Evolutionary conservation across 805 yeast species (phyloP).

Genomic region (Kodamaea nitidulidarum): DNA sequence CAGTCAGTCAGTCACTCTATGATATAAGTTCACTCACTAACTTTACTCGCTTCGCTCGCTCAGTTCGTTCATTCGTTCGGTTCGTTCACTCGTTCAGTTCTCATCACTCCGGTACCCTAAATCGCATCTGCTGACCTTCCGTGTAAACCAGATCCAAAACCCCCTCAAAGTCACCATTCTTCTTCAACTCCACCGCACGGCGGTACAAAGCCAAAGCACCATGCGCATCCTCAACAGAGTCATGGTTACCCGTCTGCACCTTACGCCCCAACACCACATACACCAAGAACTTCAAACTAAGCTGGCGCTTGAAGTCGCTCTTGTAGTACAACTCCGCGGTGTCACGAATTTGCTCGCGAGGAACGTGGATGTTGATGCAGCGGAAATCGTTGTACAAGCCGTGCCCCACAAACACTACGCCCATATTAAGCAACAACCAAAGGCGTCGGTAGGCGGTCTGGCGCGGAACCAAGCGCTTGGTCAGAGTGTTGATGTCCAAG

Average conservation of each 20-base stretch:
- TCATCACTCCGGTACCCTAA: slow-evolving; percentile 49
- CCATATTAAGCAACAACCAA: slow-evolving; percentile 85
- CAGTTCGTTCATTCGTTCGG: too few species aligned
- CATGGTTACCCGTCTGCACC: slow-evolving; percentile 93
- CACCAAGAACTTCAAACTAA: slow-evolving; percentile 82
- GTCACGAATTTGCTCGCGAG: slow-evolving; percentile 79
- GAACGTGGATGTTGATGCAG: slow-evolving; percentile 88
- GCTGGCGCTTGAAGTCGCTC: slow-evolving; percentile 67
- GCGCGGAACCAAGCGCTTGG: slow-evolving; percentile 66
- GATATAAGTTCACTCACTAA: too few species aligned
- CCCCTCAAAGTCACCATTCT: slow-evolving; percentile 54
- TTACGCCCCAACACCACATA: slow-evolving; percentile 68
- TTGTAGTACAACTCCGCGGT: slow-evolving; percentile 78
- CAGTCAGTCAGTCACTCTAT: too few species aligned
- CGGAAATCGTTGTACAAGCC: slow-evolving; percentile 89
- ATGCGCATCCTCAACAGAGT: slow-evolving; percentile 92
- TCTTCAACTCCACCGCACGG: slow-evolving; percentile 60
- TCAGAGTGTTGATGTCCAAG: slow-evolving; percentile 63
- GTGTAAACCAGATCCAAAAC: slow-evolving; percentile 64
- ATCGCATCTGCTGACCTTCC: slow-evolving; percentile 60
- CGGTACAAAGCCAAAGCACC: slow-evolving; percentile 79
- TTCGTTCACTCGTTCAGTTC: too few species aligned
- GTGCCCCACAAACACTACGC: slow-evolving; percentile 93
- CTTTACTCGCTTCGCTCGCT: too few species aligned
- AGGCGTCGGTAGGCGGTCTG: slow-evolving; percentile 83